These are phyloP conservation scores for Pseudonectria foliicola DNA, from an alignment of 2,329 filamentous ascomycete species.

Conservation along the genomic window DNA sequence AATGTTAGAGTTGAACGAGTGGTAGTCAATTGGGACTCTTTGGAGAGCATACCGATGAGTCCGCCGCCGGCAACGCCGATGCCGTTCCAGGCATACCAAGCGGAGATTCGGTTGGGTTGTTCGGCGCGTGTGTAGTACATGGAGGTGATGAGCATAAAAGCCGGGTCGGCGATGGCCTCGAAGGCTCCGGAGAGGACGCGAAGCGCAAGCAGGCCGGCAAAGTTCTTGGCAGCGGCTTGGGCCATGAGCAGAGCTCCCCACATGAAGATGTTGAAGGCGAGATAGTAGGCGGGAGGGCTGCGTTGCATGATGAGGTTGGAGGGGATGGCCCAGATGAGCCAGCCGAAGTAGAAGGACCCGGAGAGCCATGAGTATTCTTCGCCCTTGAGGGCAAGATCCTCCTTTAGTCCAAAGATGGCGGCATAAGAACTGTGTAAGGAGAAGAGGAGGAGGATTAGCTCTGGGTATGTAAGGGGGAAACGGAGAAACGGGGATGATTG, in stretches of 20 bases:
- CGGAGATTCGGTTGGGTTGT: constrained; percentile 52
- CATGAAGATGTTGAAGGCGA: constrained; percentile 44
- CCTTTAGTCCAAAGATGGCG: constrained; percentile 56
- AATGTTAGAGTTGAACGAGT: too few species aligned
- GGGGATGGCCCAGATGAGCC: constrained; percentile 30
- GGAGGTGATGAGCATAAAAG: constrained; percentile 56
- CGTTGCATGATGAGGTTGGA: constrained; percentile 26
- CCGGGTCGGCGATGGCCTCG: constrained; percentile 43
- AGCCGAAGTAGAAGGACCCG: constrained; percentile 31
- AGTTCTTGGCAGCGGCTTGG: constrained; percentile 50
- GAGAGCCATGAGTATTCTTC: constrained; percentile 45
- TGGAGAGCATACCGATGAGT: constrained; percentile 29
- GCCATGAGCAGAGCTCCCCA: constrained; percentile 41
- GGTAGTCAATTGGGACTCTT: too few species aligned
- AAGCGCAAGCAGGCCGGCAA: constrained; percentile 46
- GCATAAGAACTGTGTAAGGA: constrained; percentile 42
- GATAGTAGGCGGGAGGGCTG: constrained; percentile 29
- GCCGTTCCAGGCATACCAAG: constrained; percentile 55
- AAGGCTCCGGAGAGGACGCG: constrained; percentile 58
- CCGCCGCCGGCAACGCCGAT: constrained; percentile 53
- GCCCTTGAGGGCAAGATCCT: constrained; percentile 50
- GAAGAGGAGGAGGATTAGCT: neutral
- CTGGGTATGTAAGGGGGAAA: too few species aligned
- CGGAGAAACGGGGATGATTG: too few species aligned
- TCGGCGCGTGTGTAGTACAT: constrained; percentile 60